phyloP scores from a whole-genome alignment of 202 grass and related monocot genomes.

The Elaeis oleifera region DNA sequence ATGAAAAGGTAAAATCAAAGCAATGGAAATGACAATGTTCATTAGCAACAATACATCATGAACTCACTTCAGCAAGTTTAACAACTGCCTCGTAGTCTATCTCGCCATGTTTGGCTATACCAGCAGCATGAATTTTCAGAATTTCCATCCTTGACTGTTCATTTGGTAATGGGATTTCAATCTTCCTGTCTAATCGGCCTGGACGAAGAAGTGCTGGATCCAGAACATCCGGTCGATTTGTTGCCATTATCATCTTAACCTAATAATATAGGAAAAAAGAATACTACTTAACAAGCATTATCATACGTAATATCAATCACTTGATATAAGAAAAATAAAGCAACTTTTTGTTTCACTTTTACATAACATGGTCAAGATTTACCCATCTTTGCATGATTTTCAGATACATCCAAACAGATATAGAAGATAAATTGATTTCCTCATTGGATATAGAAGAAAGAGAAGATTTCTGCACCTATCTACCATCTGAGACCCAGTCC shows the following conservation, averaged over 20 bases:
- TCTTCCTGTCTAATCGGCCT: slow-evolving; percentile 82
- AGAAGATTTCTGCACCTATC: too few relatives aligned
- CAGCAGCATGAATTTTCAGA: slow-evolving; percentile 86
- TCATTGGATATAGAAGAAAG: too few relatives aligned
- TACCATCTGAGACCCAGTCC: too few relatives aligned
- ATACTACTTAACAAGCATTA: too few relatives aligned
- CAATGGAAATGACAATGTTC: not conserved
- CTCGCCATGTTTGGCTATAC: slow-evolving; percentile 84
- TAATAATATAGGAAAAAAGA: slow-evolving; percentile 21
- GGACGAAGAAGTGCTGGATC: slow-evolving; percentile 83
- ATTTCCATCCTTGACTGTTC: slow-evolving; percentile 80
- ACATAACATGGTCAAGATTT: too few relatives aligned
- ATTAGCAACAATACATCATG: not conserved
- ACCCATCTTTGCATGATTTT: too few relatives aligned
- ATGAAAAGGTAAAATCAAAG: not conserved
- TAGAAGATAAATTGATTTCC: too few relatives aligned
- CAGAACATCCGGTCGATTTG: slow-evolving; percentile 81
- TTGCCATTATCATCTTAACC: slow-evolving; percentile 99
- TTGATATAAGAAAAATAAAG: too few relatives aligned
- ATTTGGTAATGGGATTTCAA: slow-evolving; percentile 85
- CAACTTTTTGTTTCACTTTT: too few relatives aligned
- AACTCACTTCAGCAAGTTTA: slow-evolving; percentile 73
- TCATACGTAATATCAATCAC: too few relatives aligned
- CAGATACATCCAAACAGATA: too few relatives aligned
- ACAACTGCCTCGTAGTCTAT: slow-evolving; percentile 90